Base-by-base conservation (phyloP, 306 rosid genomes). In the Cucurbita ficifolia region DNA sequence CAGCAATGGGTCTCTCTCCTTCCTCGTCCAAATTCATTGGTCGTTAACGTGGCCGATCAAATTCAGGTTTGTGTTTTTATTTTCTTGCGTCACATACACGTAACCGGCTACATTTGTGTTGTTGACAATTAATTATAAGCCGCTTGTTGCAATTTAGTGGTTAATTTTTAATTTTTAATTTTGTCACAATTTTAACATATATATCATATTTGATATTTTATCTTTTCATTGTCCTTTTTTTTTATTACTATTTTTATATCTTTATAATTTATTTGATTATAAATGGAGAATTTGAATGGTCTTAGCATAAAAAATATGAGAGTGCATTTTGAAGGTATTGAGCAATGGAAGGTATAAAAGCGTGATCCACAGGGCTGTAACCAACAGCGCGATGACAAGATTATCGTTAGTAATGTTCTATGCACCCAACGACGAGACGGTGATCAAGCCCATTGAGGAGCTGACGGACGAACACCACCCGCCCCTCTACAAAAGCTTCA, bases 341-440 rank as follows among this genome's bases (percentile, higher is more conserved):
- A 83, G 87, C 49, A 86, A 83, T 76, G 90, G 85, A 78, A 81
- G 89, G 73, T 86, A 74, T 33, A 83, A 70, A 45, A 88, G 89
- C 6, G 89, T 86, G 45, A 81, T 68, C 70, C 88, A 86, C 13
- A 83, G 85, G 79, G 89, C 67, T 29, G 33, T 29, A 29, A 29
- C 33, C 33, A 29, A 29, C 33, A 0, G 33, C 3, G 33, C 33
- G 33, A 29, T 0, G 33, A 2, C 0, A 29, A 45, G 70, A 17
- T 45, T 80, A 12, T 78, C 88, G 0, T 0, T 83, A 52, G 89
- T 82, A 19, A 78, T 85, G 88, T 89, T 86, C 75, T 75, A 81
- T 74, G 83, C 81, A 36, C 89, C 95, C 8, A 76, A 71, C 46
- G 8, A 3, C 42, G 74, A 80, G 22, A 36, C 72, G 6, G 11